phyloP scores from a whole-genome alignment of 202 grass and related monocot genomes.

The Eragrostis tef region DNA sequence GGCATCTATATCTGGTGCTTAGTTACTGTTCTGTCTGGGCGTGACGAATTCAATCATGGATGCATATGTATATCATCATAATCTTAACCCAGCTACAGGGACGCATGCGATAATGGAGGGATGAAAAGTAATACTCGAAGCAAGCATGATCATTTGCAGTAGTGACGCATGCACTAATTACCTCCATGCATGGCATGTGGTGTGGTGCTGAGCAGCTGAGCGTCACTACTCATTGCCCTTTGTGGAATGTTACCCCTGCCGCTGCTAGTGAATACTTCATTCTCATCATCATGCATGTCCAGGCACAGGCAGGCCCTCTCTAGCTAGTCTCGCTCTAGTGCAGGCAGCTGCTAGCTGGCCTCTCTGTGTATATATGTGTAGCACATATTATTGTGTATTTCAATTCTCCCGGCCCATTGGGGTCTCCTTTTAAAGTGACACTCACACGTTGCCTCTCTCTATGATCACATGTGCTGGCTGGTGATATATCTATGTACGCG shows the following conservation, averaged over 20 bases:
- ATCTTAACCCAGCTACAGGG: conserved; percentile 7
- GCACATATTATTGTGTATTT: background rate
- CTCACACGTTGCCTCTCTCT: background rate
- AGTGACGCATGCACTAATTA: conserved; percentile 56
- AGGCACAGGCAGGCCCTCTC: background rate
- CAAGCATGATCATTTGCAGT: conserved; percentile 55
- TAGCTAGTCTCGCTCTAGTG: conserved; percentile 1
- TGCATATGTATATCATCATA: background rate
- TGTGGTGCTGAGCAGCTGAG: conserved; percentile 18
- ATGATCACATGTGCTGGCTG: conserved; percentile 45
- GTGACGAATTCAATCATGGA: background rate
- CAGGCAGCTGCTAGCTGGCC: background rate
- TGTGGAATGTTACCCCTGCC: conserved; percentile 57
- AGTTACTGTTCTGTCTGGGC: too few species aligned
- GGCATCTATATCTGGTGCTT: too few species aligned
- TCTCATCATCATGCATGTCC: conserved; percentile 48
- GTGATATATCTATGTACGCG: background rate
- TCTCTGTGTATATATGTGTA: background rate
- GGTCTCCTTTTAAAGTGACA: conserved; percentile 1
- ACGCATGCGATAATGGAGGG: conserved; percentile 51
- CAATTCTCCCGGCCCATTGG: background rate
- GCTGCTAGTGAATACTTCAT: conserved; percentile 26
- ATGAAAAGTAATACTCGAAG: conserved; percentile 47
- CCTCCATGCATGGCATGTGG: conserved; percentile 33
- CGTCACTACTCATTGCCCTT: conserved; percentile 57